Evolutionary conservation across 345 rosid species (phyloP), one percentile per base, ranked within the genome.

Genomic region (Linum tenue): DNA sequence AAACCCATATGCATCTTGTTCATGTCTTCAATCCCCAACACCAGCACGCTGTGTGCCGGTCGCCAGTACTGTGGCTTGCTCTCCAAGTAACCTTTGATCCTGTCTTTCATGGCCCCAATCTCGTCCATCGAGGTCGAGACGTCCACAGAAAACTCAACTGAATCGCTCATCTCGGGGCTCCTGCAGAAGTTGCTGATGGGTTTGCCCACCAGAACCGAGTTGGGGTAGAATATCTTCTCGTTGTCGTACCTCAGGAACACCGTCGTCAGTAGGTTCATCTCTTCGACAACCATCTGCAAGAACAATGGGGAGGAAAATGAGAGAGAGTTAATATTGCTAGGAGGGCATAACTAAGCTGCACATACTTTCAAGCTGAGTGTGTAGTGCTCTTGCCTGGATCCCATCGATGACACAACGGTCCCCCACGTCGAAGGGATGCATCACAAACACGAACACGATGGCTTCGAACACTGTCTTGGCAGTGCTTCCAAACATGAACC

Each of bases 321-420:
- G 31, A 22, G 31, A 0, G 31, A 22, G 31, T 22, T 22, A 22
- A 22, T 22, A 22, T 22, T 22, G 0, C 31, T 22, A 22, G 31
- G 31, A 22, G 31, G 31, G 31, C 31, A 22, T 22, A 22, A 22
- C 31, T 22, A 22, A 22, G 31, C 31, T 22, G 31, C 31, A 22
- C 31, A 22, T 22, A 0, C 31, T 22, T 22, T 22, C 31, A 22
- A 22, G 31, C 31, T 22, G 31, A 22, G 31, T 22, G 31, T 22
- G 31, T 22, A 22, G 31, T 22, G 62, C 35, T 53, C 36, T 71
- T 69, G 82, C 97, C 87, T 85, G 88, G 35, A 82, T 80, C 72
- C 90, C 97, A 50, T 85, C 95, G 15, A 90, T 72, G 37, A 90
- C 92, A 6, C 92, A 90, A 17, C 92, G 86, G 56, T 90, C 95